phyloP scores from a whole-genome alignment of 1,284 basidiomycete species.

The Pseudozyma sp. region DNA sequence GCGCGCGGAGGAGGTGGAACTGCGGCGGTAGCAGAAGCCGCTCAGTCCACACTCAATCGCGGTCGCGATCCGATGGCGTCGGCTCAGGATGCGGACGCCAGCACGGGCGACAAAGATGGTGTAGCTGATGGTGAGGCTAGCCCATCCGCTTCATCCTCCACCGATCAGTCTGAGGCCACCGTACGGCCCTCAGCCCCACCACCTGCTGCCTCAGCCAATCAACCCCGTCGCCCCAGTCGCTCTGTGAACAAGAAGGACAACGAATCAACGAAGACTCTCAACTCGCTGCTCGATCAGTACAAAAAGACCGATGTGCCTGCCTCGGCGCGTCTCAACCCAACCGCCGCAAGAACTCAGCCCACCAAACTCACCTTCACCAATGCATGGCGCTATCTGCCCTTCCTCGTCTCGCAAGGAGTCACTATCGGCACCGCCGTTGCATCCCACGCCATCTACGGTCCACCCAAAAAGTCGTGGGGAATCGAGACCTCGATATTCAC shows the following conservation, averaged over 20 bases:
- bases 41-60: constrained; percentile 41
- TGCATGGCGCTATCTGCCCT: constrained; percentile 64
- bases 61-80: constrained; percentile 30
- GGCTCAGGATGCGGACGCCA: constrained; percentile 9
- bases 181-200: constrained; percentile 32
- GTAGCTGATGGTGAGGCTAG: constrained; percentile 33
- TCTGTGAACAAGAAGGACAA: constrained; percentile 32
- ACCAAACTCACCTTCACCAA: constrained; percentile 59
- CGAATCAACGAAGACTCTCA: constrained; percentile 56
- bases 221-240: constrained; percentile 33
- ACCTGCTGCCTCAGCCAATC: constrained; percentile 28
- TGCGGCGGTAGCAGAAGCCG: constrained; percentile 52
- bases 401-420: constrained; percentile 64
- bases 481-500: constrained; percentile 76
- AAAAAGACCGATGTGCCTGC: constrained; percentile 55
- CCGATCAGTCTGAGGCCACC: constrained; percentile 46
- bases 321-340: constrained; percentile 61
- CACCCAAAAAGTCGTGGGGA: constrained; percentile 85
- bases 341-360: constrained; percentile 42
- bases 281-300: constrained; percentile 63
- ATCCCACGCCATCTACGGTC: constrained; percentile 73
- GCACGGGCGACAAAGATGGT: constrained; percentile 6
- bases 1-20: constrained; percentile 31
- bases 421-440: constrained; percentile 65
- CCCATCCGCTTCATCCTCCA: constrained; percentile 39